Evolutionary conservation across 2,329 filamentous ascomycete genomes (phyloP).

Genomic region (Cladosporium cucumerinum): DNA sequence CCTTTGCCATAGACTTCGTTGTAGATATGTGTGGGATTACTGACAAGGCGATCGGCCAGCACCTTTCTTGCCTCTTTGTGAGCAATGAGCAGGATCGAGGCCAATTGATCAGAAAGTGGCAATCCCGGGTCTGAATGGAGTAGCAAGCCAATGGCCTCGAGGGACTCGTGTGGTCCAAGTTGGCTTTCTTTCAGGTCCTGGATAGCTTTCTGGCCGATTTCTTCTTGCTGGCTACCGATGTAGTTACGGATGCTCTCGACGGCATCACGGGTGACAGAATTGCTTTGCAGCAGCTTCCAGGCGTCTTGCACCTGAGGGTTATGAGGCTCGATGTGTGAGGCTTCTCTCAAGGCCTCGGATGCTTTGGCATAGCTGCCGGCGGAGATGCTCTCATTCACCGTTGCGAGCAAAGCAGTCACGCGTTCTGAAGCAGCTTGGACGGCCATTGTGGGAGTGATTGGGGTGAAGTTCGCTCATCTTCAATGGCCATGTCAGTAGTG

Average conservation of each 20-base stretch:
- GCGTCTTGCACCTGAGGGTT: conserved; percentile 40
- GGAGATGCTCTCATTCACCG: conserved; percentile 25
- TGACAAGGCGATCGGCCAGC: conserved; percentile 38
- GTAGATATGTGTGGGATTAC: conserved; percentile 43
- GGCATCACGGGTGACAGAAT: conserved; percentile 24
- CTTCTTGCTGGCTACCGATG: conserved; percentile 31
- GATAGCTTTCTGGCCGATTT: conserved; percentile 41
- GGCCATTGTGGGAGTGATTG: not conserved
- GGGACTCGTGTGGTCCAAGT: conserved; percentile 39
- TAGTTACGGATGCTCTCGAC: conserved; percentile 26
- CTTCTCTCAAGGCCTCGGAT: conserved; percentile 43
- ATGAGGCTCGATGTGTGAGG: conserved; percentile 42
- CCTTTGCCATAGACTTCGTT: conserved; percentile 44
- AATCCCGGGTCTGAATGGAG: conserved; percentile 36
- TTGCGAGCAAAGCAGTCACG: conserved; percentile 23
- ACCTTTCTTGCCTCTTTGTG: conserved; percentile 38
- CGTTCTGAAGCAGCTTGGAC: conserved; percentile 18
- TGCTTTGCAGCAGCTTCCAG: conserved; percentile 39
- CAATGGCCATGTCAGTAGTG: not conserved
- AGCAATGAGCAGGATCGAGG: conserved; percentile 32
- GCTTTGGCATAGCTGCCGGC: conserved; percentile 38
- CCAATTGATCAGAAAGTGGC: conserved; percentile 38
- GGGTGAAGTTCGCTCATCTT: not conserved
- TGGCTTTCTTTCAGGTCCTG: conserved; percentile 29
- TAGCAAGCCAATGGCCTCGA: conserved; percentile 41